Base-by-base conservation (phyloP, 108 stramenopile genomes). In the Poteriospumella lacustris region DNA sequence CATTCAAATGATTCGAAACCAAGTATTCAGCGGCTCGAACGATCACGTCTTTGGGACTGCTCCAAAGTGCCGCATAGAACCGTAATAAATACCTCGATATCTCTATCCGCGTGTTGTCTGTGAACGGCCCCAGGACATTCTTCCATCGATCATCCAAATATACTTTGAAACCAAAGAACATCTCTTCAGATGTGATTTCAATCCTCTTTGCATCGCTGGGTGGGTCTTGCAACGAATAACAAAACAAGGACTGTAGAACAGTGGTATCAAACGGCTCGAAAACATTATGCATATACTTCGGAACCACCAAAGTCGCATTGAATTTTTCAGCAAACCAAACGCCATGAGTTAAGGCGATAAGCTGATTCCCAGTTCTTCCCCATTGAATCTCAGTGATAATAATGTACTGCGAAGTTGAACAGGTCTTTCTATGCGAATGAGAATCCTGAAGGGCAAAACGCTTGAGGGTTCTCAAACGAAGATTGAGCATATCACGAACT, bases 111-210 rank as follows among this genome's bases (percentile, higher is more conserved):
- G 24, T 19, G 9, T 26, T 34, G 28, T 12, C 60, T 31, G 15
- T 64, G 31, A 31, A 33, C 5, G 60, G 24, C 28, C 33, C 33
- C 3, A 64, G 31, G 9, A 64, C 28, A 19, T 3, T 9, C 9
- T 3, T 12, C 28, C 5, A 64, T 12, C 9, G 31, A 64, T 26
- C 5, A 33, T 31, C 9, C 31, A 34, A 34, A 24, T 12, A 64
- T 3, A 64, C 9, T 24, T 64, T 19, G 60, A 64, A 64, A 5
- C 28, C 9, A 33, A 64, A 64, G 31, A 64, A 64, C 31, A 34
- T 34, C 5, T 64, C 60, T 64, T 64, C 60, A 31, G 60, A 64
- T 12, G 60, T 64, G 28, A 64, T 3, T 64, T 64, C 60, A 64
- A 12, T 34, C 36, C 9, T 64, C 36, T 31, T 19, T 12, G 60